These are phyloP conservation scores for Fagopyrum esculentum DNA, from an alignment of 148 eudicot species.

Conservation along the genomic window DNA sequence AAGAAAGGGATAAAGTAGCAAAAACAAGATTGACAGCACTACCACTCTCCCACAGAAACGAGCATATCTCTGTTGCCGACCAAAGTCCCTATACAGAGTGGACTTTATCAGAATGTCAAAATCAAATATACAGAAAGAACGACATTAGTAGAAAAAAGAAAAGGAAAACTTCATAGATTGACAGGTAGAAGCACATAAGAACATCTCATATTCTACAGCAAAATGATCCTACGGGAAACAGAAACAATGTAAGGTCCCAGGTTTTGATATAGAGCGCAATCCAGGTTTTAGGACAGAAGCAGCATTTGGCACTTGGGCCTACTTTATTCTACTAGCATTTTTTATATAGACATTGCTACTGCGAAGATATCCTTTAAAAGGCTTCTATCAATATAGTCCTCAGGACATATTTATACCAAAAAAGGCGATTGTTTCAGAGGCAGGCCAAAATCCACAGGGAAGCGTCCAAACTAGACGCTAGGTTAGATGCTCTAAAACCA, in stretches of 20 bases:
- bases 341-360: neutral
- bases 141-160: neutral
- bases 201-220: neutral
- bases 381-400: neutral
- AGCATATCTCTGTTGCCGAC: slow-evolving; percentile 85
- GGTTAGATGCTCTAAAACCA: neutral
- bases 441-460: neutral
- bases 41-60: slow-evolving; percentile 88
- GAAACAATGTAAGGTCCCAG: neutral
- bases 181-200: neutral
- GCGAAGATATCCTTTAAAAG: neutral
- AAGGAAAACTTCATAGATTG: neutral
- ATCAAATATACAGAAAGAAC: slow-evolving; percentile 8
- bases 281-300: no score
- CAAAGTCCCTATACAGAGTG: slow-evolving; percentile 62
- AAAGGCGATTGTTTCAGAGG: neutral
- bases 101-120: slow-evolving; percentile 28
- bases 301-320: neutral
- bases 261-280: neutral
- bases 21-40: slow-evolving; percentile 64
- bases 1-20: slow-evolving; percentile 85
- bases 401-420: neutral
- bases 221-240: neutral
- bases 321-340: neutral
- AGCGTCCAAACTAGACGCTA: neutral